Evolutionary conservation across 2,329 filamentous ascomycete species (phyloP), one percentile per base, ranked within the genome.

Genomic region (Cladophialophora psammophila): DNA sequence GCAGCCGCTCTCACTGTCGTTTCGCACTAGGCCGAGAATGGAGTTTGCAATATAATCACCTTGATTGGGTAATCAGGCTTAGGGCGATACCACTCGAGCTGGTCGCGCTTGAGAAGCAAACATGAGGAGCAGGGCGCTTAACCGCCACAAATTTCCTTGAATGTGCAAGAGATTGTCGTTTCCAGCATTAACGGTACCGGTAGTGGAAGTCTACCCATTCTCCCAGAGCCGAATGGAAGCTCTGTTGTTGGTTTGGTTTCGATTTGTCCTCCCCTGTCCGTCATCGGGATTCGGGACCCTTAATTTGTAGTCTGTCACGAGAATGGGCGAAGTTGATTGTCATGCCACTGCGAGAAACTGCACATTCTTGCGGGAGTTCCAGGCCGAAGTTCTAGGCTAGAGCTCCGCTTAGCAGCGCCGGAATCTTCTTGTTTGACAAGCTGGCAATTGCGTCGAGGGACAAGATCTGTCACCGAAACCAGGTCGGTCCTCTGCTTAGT

Each of bases 1-100:
- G 3, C 26, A 8, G 20, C 4, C 8, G 20, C 42, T 20, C 18
- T 50, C 26, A 2, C 18, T 50, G 20, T 20, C 18, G 12, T 20
- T 6, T 48, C n/a, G 5, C 15, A n/a, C 57, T 60, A 50, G 26
- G 2, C 57, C 26, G 3, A 20, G 31, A 60, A 9, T 36, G 57
- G 57, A 4, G 26, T 60, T 10, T 60, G 57, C 13, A 34, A 35
- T 36, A 50, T 34, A 34, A 60, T 60, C 40, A 26, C 20, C 32
- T 31, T 45, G 15, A 42, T 48, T 50, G 57, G 40, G 48, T 20
- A 35, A 48, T 18, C 26, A 18, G 15, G 15, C 32, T 34, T 9
- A 31, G 35, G n/a, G 40, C 9, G 13, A 13, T 60, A 31, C 7
- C 48, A n/a, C 35, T 35, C 40, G 26, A 50, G 3, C n/a, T 48